Base-by-base conservation (phyloP, 129 eudicot genomes). In the Pseudognaphalium luteoalbum region DNA sequence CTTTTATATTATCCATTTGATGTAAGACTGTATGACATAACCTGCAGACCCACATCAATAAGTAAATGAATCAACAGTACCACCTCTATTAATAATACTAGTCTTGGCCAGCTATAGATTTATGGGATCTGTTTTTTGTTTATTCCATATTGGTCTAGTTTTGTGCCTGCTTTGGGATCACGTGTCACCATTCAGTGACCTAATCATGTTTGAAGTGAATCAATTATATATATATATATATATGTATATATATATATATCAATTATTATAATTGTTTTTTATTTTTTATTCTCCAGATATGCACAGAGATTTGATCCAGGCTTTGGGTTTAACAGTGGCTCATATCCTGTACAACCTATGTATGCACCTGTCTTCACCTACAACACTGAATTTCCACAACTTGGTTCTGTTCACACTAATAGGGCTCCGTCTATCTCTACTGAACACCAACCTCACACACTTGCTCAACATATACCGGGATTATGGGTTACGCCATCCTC, bases 291-390 rank as follows among this genome's bases (percentile, higher is more conserved):
- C 4, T 44, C 15, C 83, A 93, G 98, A 79, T 93, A 93, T 72
- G 81, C 88, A 79, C 98, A 93, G 75, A 89, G 98, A 70, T 93
- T 93, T 60, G 97, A 93, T 72, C 98, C 98, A 29, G 98, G 98
- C 9, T 93, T 93, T 84, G 98, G 97, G 63, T 93, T 91, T 59
- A 88, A 72, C 62, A 89, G 90, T 62, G 90, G 97, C 34, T 82
- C 93, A 11, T 93, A 93, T 50, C 51, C 93, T 7, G 51, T 93
- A 68, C 97, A 91, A 76, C 98, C 98, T n/a, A 80, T 93, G 87
- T 93, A 93, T 68, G 32, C 96, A 59, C 97, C 97, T 60, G 91
- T 92, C 64, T 2, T 93, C 64, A 93, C 88, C 78, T 93, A 93
- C 82, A 93, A 91, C 80, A 88, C 98, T 11, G 98, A 93, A 76